Evolutionary conservation across 2,329 filamentous ascomycete genomes (phyloP).

Genomic region (Phoma sp.): DNA sequence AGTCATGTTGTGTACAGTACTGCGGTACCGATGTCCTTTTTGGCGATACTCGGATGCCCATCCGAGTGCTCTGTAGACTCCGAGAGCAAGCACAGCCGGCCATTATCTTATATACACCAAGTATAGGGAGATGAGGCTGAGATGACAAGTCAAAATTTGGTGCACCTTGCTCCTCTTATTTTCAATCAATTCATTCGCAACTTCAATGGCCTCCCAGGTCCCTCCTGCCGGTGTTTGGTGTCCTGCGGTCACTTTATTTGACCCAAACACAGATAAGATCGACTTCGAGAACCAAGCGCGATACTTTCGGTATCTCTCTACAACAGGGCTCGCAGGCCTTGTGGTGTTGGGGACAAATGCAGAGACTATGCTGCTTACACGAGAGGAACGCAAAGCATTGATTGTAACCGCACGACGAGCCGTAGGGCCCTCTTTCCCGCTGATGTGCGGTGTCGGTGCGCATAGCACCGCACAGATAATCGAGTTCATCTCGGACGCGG

Average conservation of each 20-base stretch:
- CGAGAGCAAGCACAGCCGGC: constrained; percentile 7
- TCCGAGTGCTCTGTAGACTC: not conserved
- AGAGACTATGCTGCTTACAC: constrained; percentile 51
- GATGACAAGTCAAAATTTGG: not conserved
- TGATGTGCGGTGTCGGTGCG: constrained; percentile 51
- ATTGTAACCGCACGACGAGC: constrained; percentile 46
- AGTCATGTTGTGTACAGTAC: constrained; percentile 2
- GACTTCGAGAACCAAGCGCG: constrained; percentile 47
- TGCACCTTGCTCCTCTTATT: not conserved
- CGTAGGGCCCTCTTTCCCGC: constrained; percentile 46
- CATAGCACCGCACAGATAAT: constrained; percentile 51
- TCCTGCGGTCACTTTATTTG: constrained; percentile 53
- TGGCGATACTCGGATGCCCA: constrained; percentile 4
- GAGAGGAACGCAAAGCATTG: constrained; percentile 48
- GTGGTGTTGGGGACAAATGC: constrained; percentile 52
- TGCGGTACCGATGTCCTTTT: constrained; percentile 8
- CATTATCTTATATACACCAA: constrained; percentile 4
- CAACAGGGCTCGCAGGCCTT: constrained; percentile 50
- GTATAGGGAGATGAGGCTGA: constrained; percentile 3
- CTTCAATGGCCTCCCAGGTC: constrained; percentile 18
- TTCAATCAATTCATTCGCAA: not conserved
- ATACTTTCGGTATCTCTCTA: constrained; percentile 51
- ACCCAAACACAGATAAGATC: constrained; percentile 45
- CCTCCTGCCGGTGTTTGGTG: constrained; percentile 29
- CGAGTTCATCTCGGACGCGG: constrained; percentile 48